phyloP scores from a whole-genome alignment of 345 rosid species.

The Syzygium aqueum region DNA sequence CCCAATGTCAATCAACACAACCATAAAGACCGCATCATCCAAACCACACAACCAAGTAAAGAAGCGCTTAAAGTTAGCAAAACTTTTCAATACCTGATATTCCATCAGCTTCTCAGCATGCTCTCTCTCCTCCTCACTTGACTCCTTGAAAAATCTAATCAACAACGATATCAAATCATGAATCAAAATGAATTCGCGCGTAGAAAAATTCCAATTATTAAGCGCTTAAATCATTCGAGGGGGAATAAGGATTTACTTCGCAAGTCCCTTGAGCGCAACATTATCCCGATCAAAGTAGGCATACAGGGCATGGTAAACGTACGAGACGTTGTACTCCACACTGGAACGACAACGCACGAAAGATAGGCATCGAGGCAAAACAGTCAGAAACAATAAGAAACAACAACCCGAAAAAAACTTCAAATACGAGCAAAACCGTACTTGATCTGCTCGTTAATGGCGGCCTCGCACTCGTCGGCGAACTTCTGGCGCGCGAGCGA shows the following conservation, averaged over 20 bases:
- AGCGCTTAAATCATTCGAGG: background rate
- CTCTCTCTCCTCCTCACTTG: constrained; percentile 69
- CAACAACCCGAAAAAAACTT: background rate
- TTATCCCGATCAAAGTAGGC: constrained; percentile 85
- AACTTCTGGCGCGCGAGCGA: constrained; percentile 84
- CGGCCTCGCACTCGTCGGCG: constrained; percentile 61
- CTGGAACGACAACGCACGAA: constrained; percentile 13
- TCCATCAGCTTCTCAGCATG: constrained; percentile 83
- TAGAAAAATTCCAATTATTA: background rate
- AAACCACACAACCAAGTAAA: background rate
- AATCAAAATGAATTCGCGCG: background rate
- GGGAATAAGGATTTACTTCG: constrained; percentile 28
- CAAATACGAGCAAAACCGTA: constrained; percentile 4
- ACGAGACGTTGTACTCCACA: constrained; percentile 78
- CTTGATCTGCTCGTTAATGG: constrained; percentile 92
- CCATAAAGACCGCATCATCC: background rate
- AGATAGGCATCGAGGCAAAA: background rate
- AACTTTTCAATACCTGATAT: constrained; percentile 34
- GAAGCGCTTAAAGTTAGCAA: background rate
- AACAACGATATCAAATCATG: background rate
- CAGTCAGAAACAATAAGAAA: background rate
- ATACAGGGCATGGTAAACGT: constrained; percentile 67
- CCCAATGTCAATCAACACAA: background rate
- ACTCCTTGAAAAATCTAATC: constrained; percentile 66
- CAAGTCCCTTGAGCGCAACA: constrained; percentile 61